Conservation (phyloP, 352 stramenopile genomes). For the Globisporangium megalacanthum region DNA sequence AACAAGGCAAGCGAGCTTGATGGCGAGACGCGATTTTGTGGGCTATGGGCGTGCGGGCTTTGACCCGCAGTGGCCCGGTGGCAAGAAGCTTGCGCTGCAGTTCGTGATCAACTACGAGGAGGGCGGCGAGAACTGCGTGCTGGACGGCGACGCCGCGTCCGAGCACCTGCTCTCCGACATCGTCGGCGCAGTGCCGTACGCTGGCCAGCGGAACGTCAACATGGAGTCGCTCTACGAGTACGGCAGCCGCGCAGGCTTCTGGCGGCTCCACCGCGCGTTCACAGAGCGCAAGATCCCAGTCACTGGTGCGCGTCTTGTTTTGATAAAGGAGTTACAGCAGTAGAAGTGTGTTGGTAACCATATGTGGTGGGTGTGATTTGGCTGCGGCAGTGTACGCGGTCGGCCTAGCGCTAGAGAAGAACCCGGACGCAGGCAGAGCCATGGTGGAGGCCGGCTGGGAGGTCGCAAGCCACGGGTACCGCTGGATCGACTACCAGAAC, state of each 20-base stretch:
- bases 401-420: slow-evolving; percentile 93
- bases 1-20: neutral
- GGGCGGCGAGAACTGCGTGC: slow-evolving; percentile 91
- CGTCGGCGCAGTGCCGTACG: slow-evolving; percentile 71
- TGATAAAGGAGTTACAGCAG: neutral
- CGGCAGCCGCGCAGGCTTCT: slow-evolving; percentile 92
- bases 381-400: slow-evolving; percentile 84
- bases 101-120: slow-evolving; percentile 98
- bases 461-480: slow-evolving; percentile 91
- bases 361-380: neutral
- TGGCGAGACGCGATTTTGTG: slow-evolving; percentile 66
- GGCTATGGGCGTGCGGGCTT: slow-evolving; percentile 79
- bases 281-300: slow-evolving; percentile 82
- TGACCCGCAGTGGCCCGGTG: slow-evolving; percentile 75
- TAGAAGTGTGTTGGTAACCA: neutral
- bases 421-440: slow-evolving; percentile 81
- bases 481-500: slow-evolving; percentile 96
- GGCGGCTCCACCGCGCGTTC: slow-evolving; percentile 91
- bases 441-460: slow-evolving; percentile 94
- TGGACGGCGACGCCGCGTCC: slow-evolving; percentile 85
- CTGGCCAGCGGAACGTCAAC: slow-evolving; percentile 83
- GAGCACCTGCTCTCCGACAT: slow-evolving; percentile 94
- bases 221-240: slow-evolving; percentile 97
- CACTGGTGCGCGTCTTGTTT: slow-evolving; percentile 31
- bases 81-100: slow-evolving; percentile 87